phyloP scores from a whole-genome alignment of 192 early-diverging fungal genomes.

The Backusella tuberculispora region DNA sequence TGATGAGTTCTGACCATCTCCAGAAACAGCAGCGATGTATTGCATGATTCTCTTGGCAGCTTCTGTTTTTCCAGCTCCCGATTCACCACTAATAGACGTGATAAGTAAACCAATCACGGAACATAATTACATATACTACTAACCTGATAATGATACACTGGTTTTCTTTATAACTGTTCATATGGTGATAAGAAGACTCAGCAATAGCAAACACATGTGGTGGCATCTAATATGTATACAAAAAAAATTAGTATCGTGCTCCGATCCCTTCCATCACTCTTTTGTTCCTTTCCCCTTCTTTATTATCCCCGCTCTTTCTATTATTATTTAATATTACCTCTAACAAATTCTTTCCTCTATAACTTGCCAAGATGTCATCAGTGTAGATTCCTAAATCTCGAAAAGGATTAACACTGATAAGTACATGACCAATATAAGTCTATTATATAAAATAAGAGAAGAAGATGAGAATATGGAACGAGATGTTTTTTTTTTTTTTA shows the following conservation, averaged over 20 bases:
- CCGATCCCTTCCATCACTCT: background rate
- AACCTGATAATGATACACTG: conserved; percentile 98
- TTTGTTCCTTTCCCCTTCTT: background rate
- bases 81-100: conserved; percentile 72
- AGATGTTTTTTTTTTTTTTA: conserved; percentile 11
- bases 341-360: conserved; percentile 83
- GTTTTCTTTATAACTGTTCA: conserved; percentile 98
- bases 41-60: conserved; percentile 95
- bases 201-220: conserved; percentile 99
- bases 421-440: conserved; percentile 95
- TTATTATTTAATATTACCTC: conserved; percentile 52
- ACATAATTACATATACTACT: background rate
- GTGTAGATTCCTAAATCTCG: conserved; percentile 95
- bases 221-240: conserved; percentile 58
- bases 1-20: conserved; percentile 66
- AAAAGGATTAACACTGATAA: conserved; percentile 95
- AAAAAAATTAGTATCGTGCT: background rate
- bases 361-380: conserved; percentile 83
- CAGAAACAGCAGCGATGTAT: conserved; percentile 97
- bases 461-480: background rate
- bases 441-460: conserved; percentile 45
- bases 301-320: no score
- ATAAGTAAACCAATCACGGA: background rate
- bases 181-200: conserved; percentile 87
- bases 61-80: conserved; percentile 91